Conservation (phyloP, 2,329 filamentous ascomycete species). For the Trichoderma koningiopsis region DNA sequence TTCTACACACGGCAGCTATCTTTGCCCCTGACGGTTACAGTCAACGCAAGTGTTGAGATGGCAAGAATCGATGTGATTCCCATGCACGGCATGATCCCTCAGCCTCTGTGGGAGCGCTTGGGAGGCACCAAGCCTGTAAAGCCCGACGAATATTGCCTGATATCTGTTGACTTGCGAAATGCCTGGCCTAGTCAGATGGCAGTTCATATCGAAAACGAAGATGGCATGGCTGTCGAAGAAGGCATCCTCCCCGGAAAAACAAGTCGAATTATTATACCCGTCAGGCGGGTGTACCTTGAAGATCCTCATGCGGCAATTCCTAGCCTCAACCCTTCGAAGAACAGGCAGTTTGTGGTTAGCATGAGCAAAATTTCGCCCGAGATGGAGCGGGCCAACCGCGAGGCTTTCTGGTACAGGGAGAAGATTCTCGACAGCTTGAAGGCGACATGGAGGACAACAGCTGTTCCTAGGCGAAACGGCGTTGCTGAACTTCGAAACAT, state of each 20-base stretch:
- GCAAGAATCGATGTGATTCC: conserved; percentile 77
- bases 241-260: conserved; percentile 68
- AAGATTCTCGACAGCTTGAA: conserved; percentile 71
- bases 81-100: conserved; percentile 67
- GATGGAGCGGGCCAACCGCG: conserved; percentile 72
- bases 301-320: conserved; percentile 78
- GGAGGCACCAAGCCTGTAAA: conserved; percentile 40
- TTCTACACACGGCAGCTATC: conserved; percentile 86
- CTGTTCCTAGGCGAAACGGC: conserved; percentile 59
- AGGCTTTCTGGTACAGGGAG: conserved; percentile 91
- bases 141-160: conserved; percentile 70
- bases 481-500: conserved; percentile 76
- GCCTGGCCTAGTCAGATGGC: conserved; percentile 82
- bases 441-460: conserved; percentile 69
- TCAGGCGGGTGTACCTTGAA: conserved; percentile 74
- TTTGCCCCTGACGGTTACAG: conserved; percentile 80
- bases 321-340: conserved; percentile 75
- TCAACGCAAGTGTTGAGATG: conserved; percentile 87
- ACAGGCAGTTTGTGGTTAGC: conserved; percentile 91
- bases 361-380: conserved; percentile 77
- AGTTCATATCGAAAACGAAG: conserved; percentile 61
- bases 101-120: conserved; percentile 57
- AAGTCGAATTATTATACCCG: conserved; percentile 72
- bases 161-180: conserved; percentile 84
- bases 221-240: conserved; percentile 54